Percentiles rank a stretch among this genome's conserved stretches.
Conservation (phyloP, 768 basidiomycete genomes). For the Psilocybe tampanensis region DNA sequence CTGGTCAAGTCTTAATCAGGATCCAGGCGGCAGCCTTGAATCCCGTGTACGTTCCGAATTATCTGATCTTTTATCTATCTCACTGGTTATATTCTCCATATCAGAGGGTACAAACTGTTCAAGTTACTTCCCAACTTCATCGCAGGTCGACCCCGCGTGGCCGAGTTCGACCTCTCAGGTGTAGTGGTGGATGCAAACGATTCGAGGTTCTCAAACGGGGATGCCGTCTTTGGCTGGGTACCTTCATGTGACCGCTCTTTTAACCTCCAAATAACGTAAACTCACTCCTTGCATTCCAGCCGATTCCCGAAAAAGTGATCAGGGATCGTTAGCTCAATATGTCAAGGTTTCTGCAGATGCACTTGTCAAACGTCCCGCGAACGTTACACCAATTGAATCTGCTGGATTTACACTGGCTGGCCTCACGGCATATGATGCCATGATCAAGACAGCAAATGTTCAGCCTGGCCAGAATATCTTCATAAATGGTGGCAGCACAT, state of each 20-base stretch:
- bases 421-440: slow-evolving; percentile 57
- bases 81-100: too few species aligned
- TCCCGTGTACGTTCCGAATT: slow-evolving; percentile 50
- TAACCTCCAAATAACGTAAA: not conserved
- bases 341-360: slow-evolving; percentile 41
- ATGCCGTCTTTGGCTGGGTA: slow-evolving; percentile 64
- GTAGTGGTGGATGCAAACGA: slow-evolving; percentile 57
- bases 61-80: not conserved
- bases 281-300: slow-evolving; percentile 12
- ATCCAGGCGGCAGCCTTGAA: slow-evolving; percentile 60
- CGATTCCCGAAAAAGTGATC: slow-evolving; percentile 36
- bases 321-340: slow-evolving; percentile 64
- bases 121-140: slow-evolving; percentile 46
- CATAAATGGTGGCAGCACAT: slow-evolving; percentile 69
- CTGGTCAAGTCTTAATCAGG: slow-evolving; percentile 37
- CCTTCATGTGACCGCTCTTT: slow-evolving; percentile 24
- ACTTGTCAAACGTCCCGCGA: slow-evolving; percentile 45
- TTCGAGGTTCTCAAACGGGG: slow-evolving; percentile 55
- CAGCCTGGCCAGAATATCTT: slow-evolving; percentile 60
- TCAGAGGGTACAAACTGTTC: slow-evolving; percentile 66
- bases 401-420: slow-evolving; percentile 60
- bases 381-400: slow-evolving; percentile 55
- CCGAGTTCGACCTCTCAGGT: slow-evolving; percentile 69
- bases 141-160: slow-evolving; percentile 48
- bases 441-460: slow-evolving; percentile 47